Evolutionary conservation across 2,329 filamentous ascomycete species (phyloP), one percentile per base, ranked within the genome.

Genomic region (Dothideomycetes sp.): DNA sequence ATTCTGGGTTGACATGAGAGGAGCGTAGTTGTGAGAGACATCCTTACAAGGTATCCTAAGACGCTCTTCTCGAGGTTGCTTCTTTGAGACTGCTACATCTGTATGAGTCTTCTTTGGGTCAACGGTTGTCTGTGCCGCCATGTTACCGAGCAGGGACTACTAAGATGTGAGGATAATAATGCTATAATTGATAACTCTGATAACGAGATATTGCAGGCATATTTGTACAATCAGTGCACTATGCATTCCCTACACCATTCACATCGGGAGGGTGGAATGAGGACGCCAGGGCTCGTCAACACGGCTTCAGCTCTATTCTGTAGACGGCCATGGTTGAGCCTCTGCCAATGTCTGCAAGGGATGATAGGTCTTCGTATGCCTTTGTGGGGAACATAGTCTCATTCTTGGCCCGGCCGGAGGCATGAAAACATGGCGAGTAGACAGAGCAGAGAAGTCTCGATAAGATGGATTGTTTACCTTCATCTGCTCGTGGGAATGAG

Each of bases 1-100:
- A 17, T 36, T 19, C 27, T 40, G 32, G 37, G 31, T 27, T 41
- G 39, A 27, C 11, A 12, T 15, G 18, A 19, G 22, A 36, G 39
- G 8, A 14, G 17, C 19, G 4, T 14, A 32, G 19, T 29, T 11
- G n/a, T n/a, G n/a, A n/a, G n/a, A n/a, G n/a, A n/a, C n/a, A n/a
- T n/a, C n/a, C n/a, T n/a, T n/a, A n/a, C n/a, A n/a, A n/a, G 39
- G 39, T 36, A 41, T 41, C 34, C 39, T 41, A 4, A 41, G 30
- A 19, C 30, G 34, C 30, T 41, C 39, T 36, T 41, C 34, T 19
- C 39, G 36, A 3, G 39, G 34, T 19, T 37, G 34, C 22, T 12
- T 27, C 22, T 27, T 27, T 27, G 22, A 12, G 22, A 27, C 22
- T 7, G 7, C 12, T 7, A 27, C 22, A 12, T 12, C 22, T 7